Base-by-base conservation (phyloP, 169 alveolate genomes). In the Sarcocystis neurona region DNA sequence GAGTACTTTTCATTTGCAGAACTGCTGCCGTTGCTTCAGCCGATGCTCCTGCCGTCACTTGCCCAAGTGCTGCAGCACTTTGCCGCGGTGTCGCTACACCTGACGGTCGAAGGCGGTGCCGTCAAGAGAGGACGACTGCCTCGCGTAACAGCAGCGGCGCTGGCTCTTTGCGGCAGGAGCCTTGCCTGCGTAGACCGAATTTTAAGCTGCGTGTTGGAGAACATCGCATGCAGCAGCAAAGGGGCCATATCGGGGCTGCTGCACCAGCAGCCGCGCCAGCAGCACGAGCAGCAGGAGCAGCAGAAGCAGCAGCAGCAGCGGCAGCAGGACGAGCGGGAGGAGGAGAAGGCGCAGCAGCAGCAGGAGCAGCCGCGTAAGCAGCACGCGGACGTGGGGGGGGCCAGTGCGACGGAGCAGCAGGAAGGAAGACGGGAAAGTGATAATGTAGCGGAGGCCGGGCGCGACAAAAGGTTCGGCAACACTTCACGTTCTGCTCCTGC, bases 21-120 rank as follows among this genome's bases (percentile, higher is more conserved):
- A 0, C 44, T 44, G 50, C 87, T 79, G 47, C 87, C 87, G 46
- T 47, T 53, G 3, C 75, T 79, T 4, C 87, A 32, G 53, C 63
- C 87, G n/a, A 34, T 48, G 23, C 46, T 79, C 37, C 63, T 79
- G 34, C 41, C 87, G 4, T 48, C 87, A 15, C 56, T 79, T 32
- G 72, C 87, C 34, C 39, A 53, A 48, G 18, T 56, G 32, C 32
- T 79, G 39, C 87, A 44, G 75, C 75, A 79, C 75, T 79, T 53
- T 50, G 39, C 87, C 20, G 77, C 77, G 12, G 75, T 56, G 39
- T 79, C 87, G 8, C 70, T 79, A 3, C 77, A 79, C 27, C 87
- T 79, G 41, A 79, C 87, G 0, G 87, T 79, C 39, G 87, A 79
- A 34, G 87, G 87, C n/a, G 75, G 87, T 0, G 87, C 87, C 1